Percentiles rank a stretch among this genome's conserved stretches.
Evolutionary conservation across 768 basidiomycete species (phyloP).

Genomic region (Xerocomellus chrysenteron): DNA sequence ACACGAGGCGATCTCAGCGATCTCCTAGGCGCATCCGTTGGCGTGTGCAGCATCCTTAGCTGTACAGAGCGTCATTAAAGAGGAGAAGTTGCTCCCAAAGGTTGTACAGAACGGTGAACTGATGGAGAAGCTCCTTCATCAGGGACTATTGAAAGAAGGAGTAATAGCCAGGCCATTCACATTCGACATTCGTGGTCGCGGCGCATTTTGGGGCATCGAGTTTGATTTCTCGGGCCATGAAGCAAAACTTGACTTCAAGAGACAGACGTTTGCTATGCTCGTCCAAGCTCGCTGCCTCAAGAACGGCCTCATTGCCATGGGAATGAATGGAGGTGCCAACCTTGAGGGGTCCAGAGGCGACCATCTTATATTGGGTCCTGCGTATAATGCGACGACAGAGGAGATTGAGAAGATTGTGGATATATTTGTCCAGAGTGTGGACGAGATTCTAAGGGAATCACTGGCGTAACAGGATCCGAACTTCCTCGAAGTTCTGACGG

Average conservation of each 20-base stretch:
- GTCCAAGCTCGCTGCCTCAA: conserved; percentile 68
- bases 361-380: conserved; percentile 72
- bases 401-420: conserved; percentile 70
- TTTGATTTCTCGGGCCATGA: conserved; percentile 61
- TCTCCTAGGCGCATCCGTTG: conserved; percentile 62
- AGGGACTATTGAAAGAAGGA: conserved; percentile 54
- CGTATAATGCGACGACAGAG: conserved; percentile 71
- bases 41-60: conserved; percentile 79
- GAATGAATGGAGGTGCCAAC: conserved; percentile 66
- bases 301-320: conserved; percentile 71
- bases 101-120: conserved; percentile 59
- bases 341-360: conserved; percentile 73
- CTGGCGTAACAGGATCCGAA: conserved; percentile 8
- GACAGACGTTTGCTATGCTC: conserved; percentile 58
- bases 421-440: conserved; percentile 62
- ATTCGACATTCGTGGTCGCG: conserved; percentile 82
- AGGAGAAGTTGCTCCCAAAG: conserved; percentile 70
- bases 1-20: conserved; percentile 1
- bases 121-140: conserved; percentile 53
- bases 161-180: conserved; percentile 62
- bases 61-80: conserved; percentile 69
- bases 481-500: neutral
- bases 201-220: conserved; percentile 82
- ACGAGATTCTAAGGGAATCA: conserved; percentile 54
- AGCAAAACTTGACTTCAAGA: conserved; percentile 49